Conservation (phyloP, 2,329 filamentous ascomycete species). For the Aspergillus spinulosporus region DNA sequence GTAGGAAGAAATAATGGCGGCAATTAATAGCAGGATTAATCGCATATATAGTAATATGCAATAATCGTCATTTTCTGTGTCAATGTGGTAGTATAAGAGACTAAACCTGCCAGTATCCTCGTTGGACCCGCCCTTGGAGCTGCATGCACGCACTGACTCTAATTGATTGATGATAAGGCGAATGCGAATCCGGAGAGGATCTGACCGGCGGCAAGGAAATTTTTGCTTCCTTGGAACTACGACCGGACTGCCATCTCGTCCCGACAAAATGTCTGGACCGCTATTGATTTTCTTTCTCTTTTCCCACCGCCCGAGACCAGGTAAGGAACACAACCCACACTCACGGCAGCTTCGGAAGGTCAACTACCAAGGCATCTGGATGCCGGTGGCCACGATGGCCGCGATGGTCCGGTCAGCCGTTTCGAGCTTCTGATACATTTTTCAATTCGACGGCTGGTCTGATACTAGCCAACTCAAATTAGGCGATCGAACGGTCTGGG, state of each 20-base stretch:
- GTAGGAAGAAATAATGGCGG: neutral
- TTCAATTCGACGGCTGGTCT: slow-evolving; percentile 2
- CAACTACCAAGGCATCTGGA: neutral
- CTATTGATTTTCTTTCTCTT: slow-evolving; percentile 3
- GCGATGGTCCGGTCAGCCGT: neutral
- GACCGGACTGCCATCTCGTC: too few species aligned
- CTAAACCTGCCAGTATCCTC: slow-evolving; percentile 13
- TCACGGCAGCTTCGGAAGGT: neutral
- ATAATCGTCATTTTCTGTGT: slow-evolving; percentile 7
- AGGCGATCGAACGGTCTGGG: slow-evolving; percentile 31
- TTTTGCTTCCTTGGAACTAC: neutral
- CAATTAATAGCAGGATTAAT: slow-evolving; percentile 6
- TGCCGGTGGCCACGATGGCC: neutral
- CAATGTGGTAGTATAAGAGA: slow-evolving; percentile 4
- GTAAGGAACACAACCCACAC: neutral
- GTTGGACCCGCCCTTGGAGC: slow-evolving; percentile 7
- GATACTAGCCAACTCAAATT: slow-evolving; percentile 24
- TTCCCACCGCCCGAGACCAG: neutral
- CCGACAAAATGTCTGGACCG: neutral
- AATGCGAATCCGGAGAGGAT: slow-evolving; percentile 16
- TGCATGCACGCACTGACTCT: slow-evolving; percentile 12
- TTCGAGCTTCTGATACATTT: slow-evolving; percentile 1
- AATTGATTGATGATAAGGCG: slow-evolving; percentile 1
- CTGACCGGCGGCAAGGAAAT: slow-evolving; percentile 14
- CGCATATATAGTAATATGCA: slow-evolving; percentile 1